Evolutionary conservation across 2,329 filamentous ascomycete species (phyloP), one percentile per base, ranked within the genome.

Genomic region (Neopestalotiopsis rosae): DNA sequence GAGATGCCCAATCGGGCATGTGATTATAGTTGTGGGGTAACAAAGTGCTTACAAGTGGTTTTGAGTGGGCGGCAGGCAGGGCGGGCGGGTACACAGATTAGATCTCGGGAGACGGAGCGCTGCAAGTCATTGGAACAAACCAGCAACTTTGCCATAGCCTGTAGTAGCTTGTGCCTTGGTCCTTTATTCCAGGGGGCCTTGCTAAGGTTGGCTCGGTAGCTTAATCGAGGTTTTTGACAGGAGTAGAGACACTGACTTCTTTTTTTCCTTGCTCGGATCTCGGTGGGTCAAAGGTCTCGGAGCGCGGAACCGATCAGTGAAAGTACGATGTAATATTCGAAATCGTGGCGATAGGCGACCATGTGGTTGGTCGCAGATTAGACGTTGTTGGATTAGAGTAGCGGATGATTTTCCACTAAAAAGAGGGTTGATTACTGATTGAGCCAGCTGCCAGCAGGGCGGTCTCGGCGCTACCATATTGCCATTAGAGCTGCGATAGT

Each of bases 1-100:
- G 40, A 42, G 32, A 45, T 45, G 61, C 61, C 42, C 6, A 28
- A 45, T 64, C 20, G 42, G 61, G 61, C 34, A 64, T 64, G 61
- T 64, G 61, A 28, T 45, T 64, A 64, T 24, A 32, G 61, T 13
- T 45, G 61, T 49, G 61, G 61, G 61, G 42, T 45, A 34, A 38
- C 34, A 38, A 28, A 24, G 49, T 7, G 20, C 13, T 17, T 12
- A 56, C 6, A 56, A n/a, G 49, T 24, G 17, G 49, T 28, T 28
- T 28, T 28, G 24, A 28, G 24, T 28, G 24, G 24, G 24, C 24
- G 24, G 2, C 24, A 28, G 24, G 24, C 24, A 28, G 24, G 24
- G 24, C 24, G 24, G 24, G 49, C 20, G 20, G 17, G 13, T 56
- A 17, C 17, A 17, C 9, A 56, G 49, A 56, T 24, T 28, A 24